Percentiles rank a stretch among this genome's conserved stretches.
Conservation (phyloP, 2,329 filamentous ascomycete genomes). For the Lecanicillium sp. region DNA sequence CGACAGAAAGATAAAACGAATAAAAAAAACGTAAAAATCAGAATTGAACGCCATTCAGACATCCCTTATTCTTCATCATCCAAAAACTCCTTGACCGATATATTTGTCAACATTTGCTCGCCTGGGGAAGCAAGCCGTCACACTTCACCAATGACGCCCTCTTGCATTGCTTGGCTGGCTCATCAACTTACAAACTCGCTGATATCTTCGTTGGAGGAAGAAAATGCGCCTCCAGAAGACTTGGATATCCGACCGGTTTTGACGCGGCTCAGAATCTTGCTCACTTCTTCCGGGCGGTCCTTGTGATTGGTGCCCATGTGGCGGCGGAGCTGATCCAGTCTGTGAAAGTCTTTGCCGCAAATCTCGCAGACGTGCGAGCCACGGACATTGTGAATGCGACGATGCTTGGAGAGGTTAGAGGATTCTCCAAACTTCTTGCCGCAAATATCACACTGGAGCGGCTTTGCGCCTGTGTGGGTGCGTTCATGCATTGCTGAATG, state of each 20-base stretch:
- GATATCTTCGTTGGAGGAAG: background rate
- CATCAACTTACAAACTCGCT: constrained; percentile 1
- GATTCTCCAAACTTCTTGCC: constrained; percentile 55
- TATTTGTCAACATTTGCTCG: no score
- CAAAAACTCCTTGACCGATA: no score
- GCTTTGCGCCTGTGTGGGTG: constrained; percentile 59
- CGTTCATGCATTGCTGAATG: constrained; percentile 56
- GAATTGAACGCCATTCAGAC: no score
- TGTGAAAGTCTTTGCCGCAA: constrained; percentile 51
- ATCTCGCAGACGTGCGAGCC: constrained; percentile 43
- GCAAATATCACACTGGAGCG: constrained; percentile 50
- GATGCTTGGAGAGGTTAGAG: constrained; percentile 59
- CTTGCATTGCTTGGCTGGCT: no score
- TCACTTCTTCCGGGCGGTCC: constrained; percentile 16
- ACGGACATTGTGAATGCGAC: constrained; percentile 50
- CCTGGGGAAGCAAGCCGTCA: no score
- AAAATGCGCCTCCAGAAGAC: background rate
- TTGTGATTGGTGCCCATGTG: constrained; percentile 35
- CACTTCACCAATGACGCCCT: background rate
- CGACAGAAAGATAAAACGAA: no score
- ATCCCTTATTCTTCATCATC: no score
- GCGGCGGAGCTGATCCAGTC: constrained; percentile 52
- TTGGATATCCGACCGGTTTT: constrained; percentile 8
- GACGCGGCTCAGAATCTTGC: constrained; percentile 9
- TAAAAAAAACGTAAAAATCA: no score